Percentiles rank a stretch among this genome's conserved stretches.
Conservation (phyloP, 352 stramenopile genomes). For the Globisporangium barbulae region DNA sequence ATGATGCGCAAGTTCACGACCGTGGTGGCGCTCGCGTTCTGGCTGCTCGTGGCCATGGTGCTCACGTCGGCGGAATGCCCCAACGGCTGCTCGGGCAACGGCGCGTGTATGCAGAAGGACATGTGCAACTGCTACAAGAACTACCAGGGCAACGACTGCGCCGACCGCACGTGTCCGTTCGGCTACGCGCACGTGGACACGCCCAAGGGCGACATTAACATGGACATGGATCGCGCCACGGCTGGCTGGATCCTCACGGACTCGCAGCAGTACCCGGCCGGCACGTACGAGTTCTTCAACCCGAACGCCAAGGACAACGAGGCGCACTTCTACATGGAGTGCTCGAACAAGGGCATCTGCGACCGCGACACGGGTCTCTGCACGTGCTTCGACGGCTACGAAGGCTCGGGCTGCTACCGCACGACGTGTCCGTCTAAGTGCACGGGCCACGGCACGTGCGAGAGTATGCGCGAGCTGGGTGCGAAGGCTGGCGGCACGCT, state of each 20-base stretch:
- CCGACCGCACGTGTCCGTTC: constrained; percentile 82
- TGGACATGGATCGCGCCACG: constrained; percentile 45
- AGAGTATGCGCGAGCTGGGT: constrained; percentile 60
- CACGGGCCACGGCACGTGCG: constrained; percentile 66
- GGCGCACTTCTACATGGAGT: constrained; percentile 93
- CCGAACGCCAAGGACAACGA: constrained; percentile 34
- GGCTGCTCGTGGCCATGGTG: constrained; percentile 22
- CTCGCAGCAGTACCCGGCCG: constrained; percentile 65
- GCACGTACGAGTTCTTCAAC: constrained; percentile 76
- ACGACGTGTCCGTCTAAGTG: constrained; percentile 69
- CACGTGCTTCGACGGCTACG: constrained; percentile 88
- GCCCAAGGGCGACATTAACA: constrained; percentile 93
- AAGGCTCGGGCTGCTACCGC: constrained; percentile 85
- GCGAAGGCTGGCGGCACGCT: constrained; percentile 42
- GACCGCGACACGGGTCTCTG: constrained; percentile 82
- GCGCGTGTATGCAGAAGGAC: constrained; percentile 75
- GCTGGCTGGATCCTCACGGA: constrained; percentile 60
- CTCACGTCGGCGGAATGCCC: constrained; percentile 51
- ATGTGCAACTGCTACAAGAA: constrained; percentile 88
- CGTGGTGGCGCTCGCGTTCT: constrained; percentile 10
- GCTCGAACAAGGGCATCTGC: constrained; percentile 92
- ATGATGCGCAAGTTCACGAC: constrained; percentile 3
- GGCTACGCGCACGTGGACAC: constrained; percentile 89
- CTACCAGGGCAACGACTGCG: constrained; percentile 80
- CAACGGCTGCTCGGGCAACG: constrained; percentile 80